phyloP scores from a whole-genome alignment of 2,329 filamentous ascomycete species.

The Aspergillus fijiensis region DNA sequence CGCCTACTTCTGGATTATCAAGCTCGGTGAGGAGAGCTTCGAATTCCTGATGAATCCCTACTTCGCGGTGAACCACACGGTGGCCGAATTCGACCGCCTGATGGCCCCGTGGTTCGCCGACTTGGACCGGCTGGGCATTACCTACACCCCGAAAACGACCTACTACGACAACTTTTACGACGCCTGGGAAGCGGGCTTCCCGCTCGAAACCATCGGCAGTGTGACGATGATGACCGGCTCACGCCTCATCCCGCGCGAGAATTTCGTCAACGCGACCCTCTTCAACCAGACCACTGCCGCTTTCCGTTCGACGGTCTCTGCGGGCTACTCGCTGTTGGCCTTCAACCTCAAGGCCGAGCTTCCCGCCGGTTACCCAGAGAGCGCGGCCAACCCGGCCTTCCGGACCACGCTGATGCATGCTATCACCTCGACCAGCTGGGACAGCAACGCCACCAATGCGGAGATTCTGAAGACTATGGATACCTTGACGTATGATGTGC shows the following conservation, averaged over 20 bases:
- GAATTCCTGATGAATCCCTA: conserved; percentile 31
- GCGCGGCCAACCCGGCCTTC: conserved; percentile 28
- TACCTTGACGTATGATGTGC: conserved; percentile 19
- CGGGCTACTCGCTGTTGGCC: conserved; percentile 29
- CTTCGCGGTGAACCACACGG: conserved; percentile 28
- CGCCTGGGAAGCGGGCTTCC: conserved; percentile 30
- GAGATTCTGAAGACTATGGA: conserved; percentile 34
- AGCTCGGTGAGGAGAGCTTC: conserved; percentile 29
- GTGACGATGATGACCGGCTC: conserved; percentile 27
- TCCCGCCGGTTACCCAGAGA: conserved; percentile 14
- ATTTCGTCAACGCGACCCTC: conserved; percentile 28
- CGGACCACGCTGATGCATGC: conserved; percentile 27
- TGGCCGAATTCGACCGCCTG: conserved; percentile 28
- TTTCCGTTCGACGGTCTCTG: conserved; percentile 22
- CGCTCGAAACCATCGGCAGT: conserved; percentile 25
- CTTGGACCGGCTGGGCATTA: conserved; percentile 25
- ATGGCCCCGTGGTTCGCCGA: conserved; percentile 30
- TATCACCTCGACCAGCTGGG: conserved; percentile 27
- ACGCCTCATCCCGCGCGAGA: conserved; percentile 37
- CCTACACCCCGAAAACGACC: conserved; percentile 24
- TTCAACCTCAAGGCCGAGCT: conserved; percentile 36
- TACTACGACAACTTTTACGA: conserved; percentile 31
- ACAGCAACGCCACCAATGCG: conserved; percentile 31
- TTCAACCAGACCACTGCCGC: conserved; percentile 33
- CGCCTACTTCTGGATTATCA: conserved; percentile 33